phyloP scores from a whole-genome alignment of 805 yeast species.

The Teunomyces atbi region DNA sequence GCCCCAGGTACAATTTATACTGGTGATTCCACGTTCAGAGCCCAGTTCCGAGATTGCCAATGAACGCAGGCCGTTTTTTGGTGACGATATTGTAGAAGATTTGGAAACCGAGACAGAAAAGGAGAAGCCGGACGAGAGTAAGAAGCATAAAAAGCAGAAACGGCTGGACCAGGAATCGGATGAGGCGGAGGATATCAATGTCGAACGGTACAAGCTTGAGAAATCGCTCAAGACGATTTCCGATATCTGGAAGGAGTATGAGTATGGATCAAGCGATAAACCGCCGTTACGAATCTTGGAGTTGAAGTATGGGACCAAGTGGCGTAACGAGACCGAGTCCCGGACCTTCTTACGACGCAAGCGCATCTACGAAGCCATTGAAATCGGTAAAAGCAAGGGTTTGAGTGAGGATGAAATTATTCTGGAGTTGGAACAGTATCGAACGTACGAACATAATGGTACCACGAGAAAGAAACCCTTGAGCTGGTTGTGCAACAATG shows the following conservation, averaged over 20 bases:
- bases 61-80: constrained; percentile 4
- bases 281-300: constrained; percentile 53
- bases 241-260: constrained; percentile 59
- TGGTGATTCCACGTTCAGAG: constrained; percentile 1
- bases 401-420: constrained; percentile 42
- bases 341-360: constrained; percentile 54
- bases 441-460: constrained; percentile 43
- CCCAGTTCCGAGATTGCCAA: background rate
- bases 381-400: constrained; percentile 46
- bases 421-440: constrained; percentile 44
- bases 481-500: constrained; percentile 15
- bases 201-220: constrained; percentile 11
- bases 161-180: background rate
- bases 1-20: constrained; percentile 1
- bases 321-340: constrained; percentile 57
- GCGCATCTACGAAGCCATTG: constrained; percentile 55
- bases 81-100: background rate
- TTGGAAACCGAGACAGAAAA: constrained; percentile 1
- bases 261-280: constrained; percentile 49
- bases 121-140: background rate
- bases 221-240: constrained; percentile 13
- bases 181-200: background rate
- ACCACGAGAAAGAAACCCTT: constrained; percentile 29
- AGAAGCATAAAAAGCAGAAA: background rate
- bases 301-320: constrained; percentile 47